Conservation (phyloP, 148 eudicot species). For the Amaranthus hypochondriacus region DNA sequence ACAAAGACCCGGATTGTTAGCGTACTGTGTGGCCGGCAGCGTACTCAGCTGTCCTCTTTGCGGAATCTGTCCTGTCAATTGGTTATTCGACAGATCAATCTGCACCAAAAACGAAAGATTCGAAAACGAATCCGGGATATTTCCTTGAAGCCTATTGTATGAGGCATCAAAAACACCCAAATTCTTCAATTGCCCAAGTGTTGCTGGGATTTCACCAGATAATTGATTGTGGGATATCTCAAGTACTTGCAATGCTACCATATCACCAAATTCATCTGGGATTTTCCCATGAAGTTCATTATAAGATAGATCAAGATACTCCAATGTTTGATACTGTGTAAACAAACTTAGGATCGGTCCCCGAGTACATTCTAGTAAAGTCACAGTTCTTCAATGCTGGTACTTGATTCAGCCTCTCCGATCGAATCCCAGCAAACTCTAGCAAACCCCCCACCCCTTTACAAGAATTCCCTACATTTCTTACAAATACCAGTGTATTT, state of each 20-base stretch:
- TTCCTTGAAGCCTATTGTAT: slow-evolving; percentile 77
- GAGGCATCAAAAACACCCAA: slow-evolving; percentile 93
- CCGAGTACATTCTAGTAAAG: slow-evolving; percentile 79
- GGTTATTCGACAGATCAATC: slow-evolving; percentile 83
- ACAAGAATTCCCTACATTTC: slow-evolving; percentile 93
- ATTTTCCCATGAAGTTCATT: slow-evolving; percentile 77
- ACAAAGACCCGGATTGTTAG: slow-evolving; percentile 82
- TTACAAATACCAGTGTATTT: slow-evolving; percentile 74
- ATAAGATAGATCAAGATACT: slow-evolving; percentile 92
- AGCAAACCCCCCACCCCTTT: slow-evolving; percentile 92
- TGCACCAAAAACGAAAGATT: slow-evolving; percentile 89
- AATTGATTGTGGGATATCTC: slow-evolving; percentile 77
- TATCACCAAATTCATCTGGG: slow-evolving; percentile 87
- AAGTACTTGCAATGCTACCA: slow-evolving; percentile 89
- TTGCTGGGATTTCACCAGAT: slow-evolving; percentile 75
- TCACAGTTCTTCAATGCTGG: slow-evolving; percentile 82
- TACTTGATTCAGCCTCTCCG: slow-evolving; percentile 72
- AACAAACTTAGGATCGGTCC: slow-evolving; percentile 81
- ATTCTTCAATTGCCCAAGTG: slow-evolving; percentile 85
- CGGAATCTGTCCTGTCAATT: slow-evolving; percentile 80
- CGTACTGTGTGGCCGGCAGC: slow-evolving; percentile 85
- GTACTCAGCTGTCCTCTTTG: slow-evolving; percentile 89
- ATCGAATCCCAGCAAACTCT: slow-evolving; percentile 84
- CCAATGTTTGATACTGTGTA: slow-evolving; percentile 83
- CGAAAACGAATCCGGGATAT: slow-evolving; percentile 85